Percentiles rank a stretch among this genome's conserved stretches.
Evolutionary conservation across 2,329 filamentous ascomycete species (phyloP).

Genomic region (Stagonosporopsis rhizophila): DNA sequence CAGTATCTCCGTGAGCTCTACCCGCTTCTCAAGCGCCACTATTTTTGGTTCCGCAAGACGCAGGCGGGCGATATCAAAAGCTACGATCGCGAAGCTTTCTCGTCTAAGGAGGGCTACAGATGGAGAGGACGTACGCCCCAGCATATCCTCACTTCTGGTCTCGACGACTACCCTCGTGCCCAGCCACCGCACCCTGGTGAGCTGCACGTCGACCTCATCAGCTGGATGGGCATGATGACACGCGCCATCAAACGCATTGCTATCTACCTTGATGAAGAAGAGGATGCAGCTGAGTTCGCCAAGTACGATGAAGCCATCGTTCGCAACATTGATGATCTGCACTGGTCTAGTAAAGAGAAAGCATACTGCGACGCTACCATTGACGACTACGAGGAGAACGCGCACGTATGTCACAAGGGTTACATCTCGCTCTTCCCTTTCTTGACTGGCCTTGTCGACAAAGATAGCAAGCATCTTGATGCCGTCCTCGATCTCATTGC

Average conservation of each 20-base stretch:
- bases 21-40: constrained; percentile 86
- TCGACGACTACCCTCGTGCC: constrained; percentile 94
- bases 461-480: constrained; percentile 76
- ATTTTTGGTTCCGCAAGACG: constrained; percentile 93
- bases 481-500: constrained; percentile 78
- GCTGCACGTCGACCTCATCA: constrained; percentile 91
- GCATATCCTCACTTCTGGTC: constrained; percentile 89
- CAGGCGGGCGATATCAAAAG: constrained; percentile 88
- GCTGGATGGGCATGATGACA: constrained; percentile 98
- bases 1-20: constrained; percentile 80
- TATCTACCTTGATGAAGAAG: constrained; percentile 72
- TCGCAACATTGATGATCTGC: constrained; percentile 87
- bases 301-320: constrained; percentile 78
- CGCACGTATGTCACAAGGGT: constrained; percentile 92
- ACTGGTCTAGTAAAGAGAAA: constrained; percentile 83
- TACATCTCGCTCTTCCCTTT: constrained; percentile 96
- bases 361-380: constrained; percentile 95
- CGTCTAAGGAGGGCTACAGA: constrained; percentile 88
- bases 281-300: constrained; percentile 77
- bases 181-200: constrained; percentile 95
- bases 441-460: constrained; percentile 77
- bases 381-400: constrained; percentile 91
- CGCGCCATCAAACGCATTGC: constrained; percentile 84
- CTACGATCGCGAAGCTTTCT: constrained; percentile 89
- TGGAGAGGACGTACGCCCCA: constrained; percentile 89